phyloP scores from a whole-genome alignment of 495 filamentous ascomycete species.

The Xylaria cubensis region DNA sequence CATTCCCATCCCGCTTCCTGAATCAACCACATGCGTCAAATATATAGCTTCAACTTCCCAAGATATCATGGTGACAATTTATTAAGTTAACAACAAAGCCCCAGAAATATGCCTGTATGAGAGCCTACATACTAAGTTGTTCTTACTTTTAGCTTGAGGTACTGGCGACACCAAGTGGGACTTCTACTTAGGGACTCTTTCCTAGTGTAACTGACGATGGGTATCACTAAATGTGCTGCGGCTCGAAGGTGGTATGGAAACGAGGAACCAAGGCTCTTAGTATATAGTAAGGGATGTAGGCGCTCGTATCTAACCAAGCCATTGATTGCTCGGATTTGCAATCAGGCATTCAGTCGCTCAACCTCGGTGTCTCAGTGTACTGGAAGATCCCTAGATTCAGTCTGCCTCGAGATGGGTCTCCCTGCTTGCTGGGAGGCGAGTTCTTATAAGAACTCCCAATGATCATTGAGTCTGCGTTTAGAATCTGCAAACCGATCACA shows the following conservation, averaged over 20 bases:
- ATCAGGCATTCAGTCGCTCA: not conserved
- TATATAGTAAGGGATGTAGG: not conserved
- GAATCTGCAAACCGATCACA: too few relatives aligned
- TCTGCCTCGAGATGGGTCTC: slow-evolving; percentile 1
- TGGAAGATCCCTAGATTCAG: not conserved
- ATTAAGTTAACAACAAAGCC: not conserved
- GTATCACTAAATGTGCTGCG: not conserved
- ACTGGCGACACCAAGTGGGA: not conserved
- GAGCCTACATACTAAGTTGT: not conserved
- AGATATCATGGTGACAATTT: not conserved
- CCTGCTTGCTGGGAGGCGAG: not conserved
- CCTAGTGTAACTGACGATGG: slow-evolving; percentile 4
- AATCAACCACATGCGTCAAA: not conserved
- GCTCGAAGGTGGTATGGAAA: not conserved
- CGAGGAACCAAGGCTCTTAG: not conserved
- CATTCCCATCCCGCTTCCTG: not conserved
- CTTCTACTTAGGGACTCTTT: not conserved
- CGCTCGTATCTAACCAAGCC: not conserved
- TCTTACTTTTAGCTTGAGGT: not conserved
- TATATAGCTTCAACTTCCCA: not conserved
- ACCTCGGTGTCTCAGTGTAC: not conserved
- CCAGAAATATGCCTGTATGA: not conserved
- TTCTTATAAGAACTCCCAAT: not conserved
- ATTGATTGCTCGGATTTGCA: not conserved
- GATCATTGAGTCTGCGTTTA: not conserved